Evolutionary conservation across 768 basidiomycete species (phyloP).

Genomic region (Russula olivacea): DNA sequence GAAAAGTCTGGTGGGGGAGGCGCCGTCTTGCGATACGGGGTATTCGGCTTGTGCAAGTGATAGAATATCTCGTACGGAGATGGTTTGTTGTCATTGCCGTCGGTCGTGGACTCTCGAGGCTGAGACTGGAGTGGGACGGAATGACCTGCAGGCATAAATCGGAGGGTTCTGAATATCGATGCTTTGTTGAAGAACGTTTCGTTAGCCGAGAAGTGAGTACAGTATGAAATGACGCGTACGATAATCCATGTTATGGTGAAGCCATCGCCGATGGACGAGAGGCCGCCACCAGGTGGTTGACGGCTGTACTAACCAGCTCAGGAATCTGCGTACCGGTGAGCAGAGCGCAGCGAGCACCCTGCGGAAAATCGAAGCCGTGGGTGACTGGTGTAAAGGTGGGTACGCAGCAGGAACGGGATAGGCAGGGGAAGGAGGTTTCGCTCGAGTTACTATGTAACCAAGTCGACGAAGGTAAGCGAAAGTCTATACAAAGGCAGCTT

Average conservation of each 20-base stretch:
- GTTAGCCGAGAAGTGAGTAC: neutral
- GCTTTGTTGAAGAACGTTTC: conserved; percentile 36
- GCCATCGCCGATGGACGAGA: conserved; percentile 42
- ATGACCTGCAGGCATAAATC: conserved; percentile 69
- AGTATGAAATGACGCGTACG: conserved; percentile 34
- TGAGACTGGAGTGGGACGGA: conserved; percentile 39
- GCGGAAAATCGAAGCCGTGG: conserved; percentile 32
- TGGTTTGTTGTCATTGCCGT: conserved; percentile 20
- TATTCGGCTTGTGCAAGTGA: conserved; percentile 87
- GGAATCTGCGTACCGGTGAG: conserved; percentile 32
- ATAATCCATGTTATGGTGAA: conserved; percentile 48
- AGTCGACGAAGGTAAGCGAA: conserved; percentile 89
- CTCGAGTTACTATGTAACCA: conserved; percentile 84
- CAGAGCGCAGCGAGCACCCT: conserved; percentile 32
- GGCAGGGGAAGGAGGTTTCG: conserved; percentile 49
- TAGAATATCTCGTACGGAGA: conserved; percentile 81
- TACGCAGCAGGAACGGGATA: conserved; percentile 47
- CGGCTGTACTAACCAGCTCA: conserved; percentile 30
- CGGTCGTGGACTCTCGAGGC: conserved; percentile 14
- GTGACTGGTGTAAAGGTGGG: conserved; percentile 19
- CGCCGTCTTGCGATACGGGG: conserved; percentile 70
- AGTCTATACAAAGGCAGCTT: conserved; percentile 46
- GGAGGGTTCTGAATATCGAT: conserved; percentile 59
- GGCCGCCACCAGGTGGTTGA: conserved; percentile 63
- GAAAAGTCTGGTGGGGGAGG: conserved; percentile 82